Percentiles rank a stretch among this genome's conserved stretches.
These are phyloP conservation scores for Acorus calamus DNA, from an alignment of 106 monocot genomes.

Conservation along the genomic window DNA sequence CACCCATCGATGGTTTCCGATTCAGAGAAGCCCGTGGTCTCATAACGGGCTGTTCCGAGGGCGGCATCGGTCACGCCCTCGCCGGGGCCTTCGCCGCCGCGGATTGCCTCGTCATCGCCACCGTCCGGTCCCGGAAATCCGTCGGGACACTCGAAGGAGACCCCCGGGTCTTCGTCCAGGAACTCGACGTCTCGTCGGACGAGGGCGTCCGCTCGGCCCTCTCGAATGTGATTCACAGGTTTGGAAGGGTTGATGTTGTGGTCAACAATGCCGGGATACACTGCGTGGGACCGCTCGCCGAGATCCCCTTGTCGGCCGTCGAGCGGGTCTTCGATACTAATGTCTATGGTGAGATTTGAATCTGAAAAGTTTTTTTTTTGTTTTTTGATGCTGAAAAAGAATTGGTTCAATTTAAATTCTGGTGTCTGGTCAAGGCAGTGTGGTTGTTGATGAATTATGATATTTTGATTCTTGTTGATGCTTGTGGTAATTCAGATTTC, in stretches of 20 bases:
- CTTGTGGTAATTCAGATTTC: no score
- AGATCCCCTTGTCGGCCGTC: constrained; percentile 53
- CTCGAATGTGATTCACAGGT: constrained; percentile 29
- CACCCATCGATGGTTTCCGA: no score
- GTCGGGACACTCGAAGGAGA: constrained; percentile 55
- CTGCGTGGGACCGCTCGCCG: constrained; percentile 74
- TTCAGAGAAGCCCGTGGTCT: constrained; percentile 44
- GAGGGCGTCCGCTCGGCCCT: constrained; percentile 39
- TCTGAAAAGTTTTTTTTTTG: no score
- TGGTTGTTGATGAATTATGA: no score
- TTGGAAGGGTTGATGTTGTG: constrained; percentile 76
- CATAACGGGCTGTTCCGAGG: constrained; percentile 86
- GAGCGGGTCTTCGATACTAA: constrained; percentile 60
- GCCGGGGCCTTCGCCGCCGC: constrained; percentile 56
- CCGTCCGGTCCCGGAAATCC: constrained; percentile 52
- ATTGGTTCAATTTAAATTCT: no score
- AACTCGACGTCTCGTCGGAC: constrained; percentile 65
- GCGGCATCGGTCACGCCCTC: constrained; percentile 79
- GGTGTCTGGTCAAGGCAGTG: no score
- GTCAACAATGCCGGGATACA: constrained; percentile 90
- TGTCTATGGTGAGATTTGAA: constrained; percentile 46
- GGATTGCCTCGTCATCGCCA: constrained; percentile 62
- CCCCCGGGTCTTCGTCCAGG: constrained; percentile 39
- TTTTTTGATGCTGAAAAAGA: no score
- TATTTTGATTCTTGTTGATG: no score